phyloP scores from a whole-genome alignment of 768 basidiomycete species.

The Hypsizygus marmoreus region DNA sequence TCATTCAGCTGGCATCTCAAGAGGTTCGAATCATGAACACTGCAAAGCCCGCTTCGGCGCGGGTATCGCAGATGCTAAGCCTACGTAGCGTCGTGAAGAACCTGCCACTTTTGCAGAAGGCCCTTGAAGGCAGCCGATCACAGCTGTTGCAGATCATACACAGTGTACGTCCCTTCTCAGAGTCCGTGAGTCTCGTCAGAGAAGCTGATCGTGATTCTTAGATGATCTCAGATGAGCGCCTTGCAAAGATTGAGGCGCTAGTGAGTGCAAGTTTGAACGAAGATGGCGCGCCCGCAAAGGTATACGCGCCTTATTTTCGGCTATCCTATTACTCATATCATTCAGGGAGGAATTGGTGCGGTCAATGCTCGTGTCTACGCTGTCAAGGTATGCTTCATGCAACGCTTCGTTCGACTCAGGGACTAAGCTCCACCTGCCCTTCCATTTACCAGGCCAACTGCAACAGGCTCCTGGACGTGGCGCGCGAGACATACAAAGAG shows the following conservation, averaged over 20 bases:
- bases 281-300: constrained; percentile 62
- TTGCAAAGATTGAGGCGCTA: constrained; percentile 60
- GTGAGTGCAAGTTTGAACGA: constrained; percentile 75
- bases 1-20: constrained; percentile 64
- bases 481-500: constrained; percentile 92
- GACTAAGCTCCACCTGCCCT: background rate
- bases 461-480: constrained; percentile 88
- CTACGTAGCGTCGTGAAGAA: constrained; percentile 72
- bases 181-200: background rate
- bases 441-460: constrained; percentile 60
- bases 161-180: constrained; percentile 43
- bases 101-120: constrained; percentile 62
- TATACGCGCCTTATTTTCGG: constrained; percentile 19
- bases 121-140: constrained; percentile 58
- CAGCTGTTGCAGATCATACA: constrained; percentile 63
- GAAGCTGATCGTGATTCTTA: constrained; percentile 27
- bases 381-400: constrained; percentile 47
- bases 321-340: background rate
- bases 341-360: constrained; percentile 68
- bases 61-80: constrained; percentile 79
- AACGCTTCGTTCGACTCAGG: too few relatives aligned
- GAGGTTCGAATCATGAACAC: constrained; percentile 56
- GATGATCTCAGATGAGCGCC: constrained; percentile 77
- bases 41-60: constrained; percentile 64
- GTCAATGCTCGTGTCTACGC: constrained; percentile 88